phyloP scores from a whole-genome alignment of 78 protist species.

The Dictyostelium brefeldianum region DNA sequence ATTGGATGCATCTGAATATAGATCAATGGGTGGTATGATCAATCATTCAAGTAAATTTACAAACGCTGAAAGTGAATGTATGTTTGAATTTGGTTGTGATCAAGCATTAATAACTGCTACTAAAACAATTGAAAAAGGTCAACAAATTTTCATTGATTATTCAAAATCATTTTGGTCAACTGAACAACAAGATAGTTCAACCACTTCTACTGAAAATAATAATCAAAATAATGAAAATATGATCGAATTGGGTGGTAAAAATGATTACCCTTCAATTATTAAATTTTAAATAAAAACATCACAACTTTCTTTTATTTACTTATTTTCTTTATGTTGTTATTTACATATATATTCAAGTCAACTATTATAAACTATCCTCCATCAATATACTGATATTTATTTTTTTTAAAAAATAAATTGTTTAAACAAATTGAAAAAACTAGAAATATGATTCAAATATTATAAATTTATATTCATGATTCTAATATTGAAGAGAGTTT shows the following conservation, averaged over 20 bases:
- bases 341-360: background rate
- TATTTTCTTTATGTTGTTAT: background rate
- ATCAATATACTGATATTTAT: too few species aligned
- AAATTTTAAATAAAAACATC: background rate
- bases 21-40: slow-evolving; percentile 84
- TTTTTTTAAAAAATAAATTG: too few species aligned
- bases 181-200: background rate
- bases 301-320: background rate
- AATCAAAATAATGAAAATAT: background rate
- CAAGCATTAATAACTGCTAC: slow-evolving; percentile 83
- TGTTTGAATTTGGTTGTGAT: slow-evolving; percentile 83
- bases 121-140: slow-evolving; percentile 55
- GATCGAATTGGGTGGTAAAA: slow-evolving; percentile 56
- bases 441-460: too few species aligned
- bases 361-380: too few species aligned
- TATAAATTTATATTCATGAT: too few species aligned
- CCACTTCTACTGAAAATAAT: background rate
- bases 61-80: slow-evolving; percentile 73
- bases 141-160: slow-evolving; percentile 73
- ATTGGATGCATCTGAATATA: slow-evolving; percentile 48
- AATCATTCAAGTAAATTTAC: slow-evolving; percentile 65
- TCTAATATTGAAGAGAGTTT: slow-evolving; percentile 4
- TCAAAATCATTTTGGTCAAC: slow-evolving; percentile 66
- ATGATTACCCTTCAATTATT: slow-evolving; percentile 50
- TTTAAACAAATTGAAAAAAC: too few species aligned